Conservation (phyloP, 768 basidiomycete genomes). For the Multifurca ochricompacta region DNA sequence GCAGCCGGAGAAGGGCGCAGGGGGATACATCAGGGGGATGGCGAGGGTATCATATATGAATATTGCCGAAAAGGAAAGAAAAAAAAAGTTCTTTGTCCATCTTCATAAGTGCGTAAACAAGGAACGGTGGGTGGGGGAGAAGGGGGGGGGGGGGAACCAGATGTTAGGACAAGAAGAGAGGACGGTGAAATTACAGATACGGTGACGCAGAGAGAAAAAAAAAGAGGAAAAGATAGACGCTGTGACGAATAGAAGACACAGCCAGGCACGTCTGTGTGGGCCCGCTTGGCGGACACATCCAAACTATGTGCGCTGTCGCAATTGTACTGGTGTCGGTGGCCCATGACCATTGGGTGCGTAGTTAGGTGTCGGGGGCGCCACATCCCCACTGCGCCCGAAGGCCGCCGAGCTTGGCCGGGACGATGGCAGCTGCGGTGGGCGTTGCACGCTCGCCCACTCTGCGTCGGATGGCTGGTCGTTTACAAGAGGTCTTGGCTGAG, state of each 20-base stretch:
- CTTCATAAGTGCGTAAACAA: slow-evolving; percentile 10
- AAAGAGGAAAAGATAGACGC: slow-evolving; percentile 12
- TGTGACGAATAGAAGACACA: not conserved
- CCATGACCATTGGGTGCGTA: slow-evolving; percentile 12
- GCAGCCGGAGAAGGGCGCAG: slow-evolving; percentile 11
- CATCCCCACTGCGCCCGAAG: slow-evolving; percentile 16
- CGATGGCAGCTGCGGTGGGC: slow-evolving; percentile 3
- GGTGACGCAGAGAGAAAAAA: slow-evolving; percentile 10
- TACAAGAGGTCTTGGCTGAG: slow-evolving; percentile 25
- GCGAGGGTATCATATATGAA: slow-evolving; percentile 22
- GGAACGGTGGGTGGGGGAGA: slow-evolving; percentile 5
- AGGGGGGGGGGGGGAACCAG: too few relatives aligned
- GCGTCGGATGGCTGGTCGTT: slow-evolving; percentile 16
- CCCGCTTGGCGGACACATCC: too few relatives aligned
- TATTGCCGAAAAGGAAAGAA: slow-evolving; percentile 14
- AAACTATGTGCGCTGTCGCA: slow-evolving; percentile 21
- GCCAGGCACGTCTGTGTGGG: not conserved
- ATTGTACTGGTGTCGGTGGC: slow-evolving; percentile 13
- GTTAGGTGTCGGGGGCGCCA: slow-evolving; percentile 8
- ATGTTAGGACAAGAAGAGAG: slow-evolving; percentile 11
- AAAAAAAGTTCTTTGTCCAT: slow-evolving; percentile 12
- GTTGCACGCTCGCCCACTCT: slow-evolving; percentile 19
- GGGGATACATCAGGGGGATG: slow-evolving; percentile 18
- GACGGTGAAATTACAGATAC: slow-evolving; percentile 13
- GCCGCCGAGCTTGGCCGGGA: slow-evolving; percentile 16